phyloP scores from a whole-genome alignment of 331 rosid species.

The Phaseolus coccineus region DNA sequence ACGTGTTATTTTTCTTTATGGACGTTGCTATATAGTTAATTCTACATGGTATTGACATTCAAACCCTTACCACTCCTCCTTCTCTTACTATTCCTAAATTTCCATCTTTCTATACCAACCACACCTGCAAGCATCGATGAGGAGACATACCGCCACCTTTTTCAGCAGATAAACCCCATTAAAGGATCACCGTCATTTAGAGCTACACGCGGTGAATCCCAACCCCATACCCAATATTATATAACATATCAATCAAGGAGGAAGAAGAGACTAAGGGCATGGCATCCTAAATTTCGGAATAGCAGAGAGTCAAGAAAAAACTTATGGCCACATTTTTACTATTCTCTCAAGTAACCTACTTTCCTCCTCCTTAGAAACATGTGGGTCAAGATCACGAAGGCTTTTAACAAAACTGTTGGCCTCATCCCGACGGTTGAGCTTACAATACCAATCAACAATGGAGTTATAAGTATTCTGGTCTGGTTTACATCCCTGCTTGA shows the following conservation, averaged over 20 bases:
- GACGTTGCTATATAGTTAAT: slow-evolving; percentile 15
- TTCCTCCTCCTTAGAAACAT: slow-evolving; percentile 54
- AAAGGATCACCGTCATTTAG: background rate
- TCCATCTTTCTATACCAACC: slow-evolving; percentile 39
- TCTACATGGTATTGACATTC: slow-evolving; percentile 10
- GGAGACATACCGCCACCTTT: slow-evolving; percentile 17
- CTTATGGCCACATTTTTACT: slow-evolving; percentile 61
- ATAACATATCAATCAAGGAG: slow-evolving; percentile 30
- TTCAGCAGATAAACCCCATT: slow-evolving; percentile 22
- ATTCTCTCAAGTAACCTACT: slow-evolving; percentile 66
- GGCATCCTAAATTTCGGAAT: slow-evolving; percentile 12
- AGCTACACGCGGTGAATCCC: slow-evolving; percentile 20
- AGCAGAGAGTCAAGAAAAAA: slow-evolving; percentile 36
- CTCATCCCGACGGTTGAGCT: slow-evolving; percentile 67
- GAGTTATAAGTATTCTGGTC: slow-evolving; percentile 79
- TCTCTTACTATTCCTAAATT: slow-evolving; percentile 2
- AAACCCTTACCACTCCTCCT: slow-evolving; percentile 1
- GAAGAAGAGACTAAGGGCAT: slow-evolving; percentile 2
- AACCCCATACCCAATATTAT: slow-evolving; percentile 34
- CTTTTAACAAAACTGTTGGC: slow-evolving; percentile 63
- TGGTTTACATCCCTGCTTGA: slow-evolving; percentile 82
- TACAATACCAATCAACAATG: slow-evolving; percentile 79
- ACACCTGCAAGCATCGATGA: background rate
- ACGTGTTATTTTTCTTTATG: background rate
- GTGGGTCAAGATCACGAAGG: slow-evolving; percentile 67